These are phyloP conservation scores for Didymella pinodella DNA, from an alignment of 2,329 filamentous ascomycete genomes.

Conservation along the genomic window DNA sequence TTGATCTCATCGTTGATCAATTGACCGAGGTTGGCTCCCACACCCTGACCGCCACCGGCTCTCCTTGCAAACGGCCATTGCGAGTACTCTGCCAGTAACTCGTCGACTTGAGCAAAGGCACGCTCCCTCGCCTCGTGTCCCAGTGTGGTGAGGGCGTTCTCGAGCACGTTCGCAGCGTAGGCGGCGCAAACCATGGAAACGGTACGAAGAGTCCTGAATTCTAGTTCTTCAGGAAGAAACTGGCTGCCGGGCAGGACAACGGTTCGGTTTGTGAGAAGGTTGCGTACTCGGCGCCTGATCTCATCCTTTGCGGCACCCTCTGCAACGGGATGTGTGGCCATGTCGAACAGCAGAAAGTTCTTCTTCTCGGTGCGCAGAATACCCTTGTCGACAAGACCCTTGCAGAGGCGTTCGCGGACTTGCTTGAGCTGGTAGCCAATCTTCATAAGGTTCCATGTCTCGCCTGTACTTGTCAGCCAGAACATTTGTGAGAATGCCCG, in stretches of 20 bases:
- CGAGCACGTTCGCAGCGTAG: conserved; percentile 96
- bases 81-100: conserved; percentile 92
- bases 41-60: conserved; percentile 76
- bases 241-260: conserved; percentile 86
- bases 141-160: conserved; percentile 94
- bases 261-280: conserved; percentile 90
- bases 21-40: conserved; percentile 91
- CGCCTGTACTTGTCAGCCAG: conserved; percentile 66
- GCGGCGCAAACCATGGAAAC: conserved; percentile 97
- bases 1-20: conserved; percentile 87
- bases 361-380: conserved; percentile 98
- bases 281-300: conserved; percentile 90
- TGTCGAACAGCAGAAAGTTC: conserved; percentile 99
- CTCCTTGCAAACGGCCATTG: conserved; percentile 96
- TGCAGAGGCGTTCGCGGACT: conserved; percentile 95
- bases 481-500: conserved; percentile 7
- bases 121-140: conserved; percentile 93
- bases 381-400: conserved; percentile 97
- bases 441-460: conserved; percentile 99
- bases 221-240: conserved; percentile 91
- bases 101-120: conserved; percentile 96
- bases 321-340: conserved; percentile 97
- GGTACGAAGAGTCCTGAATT: conserved; percentile 91
- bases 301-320: conserved; percentile 98
- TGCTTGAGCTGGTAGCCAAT: conserved; percentile 99